A percentile compares a stretch with the other conserved stretches of the same genome.
Conservation (phyloP, 2,329 filamentous ascomycete genomes). For the Emydomyces testavorans region DNA sequence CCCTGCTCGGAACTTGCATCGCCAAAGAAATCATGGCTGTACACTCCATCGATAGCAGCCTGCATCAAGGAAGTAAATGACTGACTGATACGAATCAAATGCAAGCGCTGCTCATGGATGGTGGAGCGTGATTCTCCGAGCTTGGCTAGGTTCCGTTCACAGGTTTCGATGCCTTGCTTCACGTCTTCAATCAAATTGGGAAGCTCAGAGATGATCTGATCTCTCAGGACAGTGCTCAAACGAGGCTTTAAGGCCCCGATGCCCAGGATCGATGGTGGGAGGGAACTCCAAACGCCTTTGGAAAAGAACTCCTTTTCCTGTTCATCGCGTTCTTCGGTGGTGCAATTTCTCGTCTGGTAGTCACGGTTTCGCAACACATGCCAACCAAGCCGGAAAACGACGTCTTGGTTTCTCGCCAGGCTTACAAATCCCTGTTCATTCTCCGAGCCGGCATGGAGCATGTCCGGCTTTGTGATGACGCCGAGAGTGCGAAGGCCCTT, state of each 20-base stretch:
- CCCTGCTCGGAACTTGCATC: slow-evolving; percentile 18
- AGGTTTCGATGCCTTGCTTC: slow-evolving; percentile 23
- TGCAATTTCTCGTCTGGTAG: slow-evolving; percentile 13
- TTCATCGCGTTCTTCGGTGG: slow-evolving; percentile 16
- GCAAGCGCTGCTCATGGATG: slow-evolving; percentile 40
- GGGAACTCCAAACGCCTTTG: slow-evolving; percentile 17
- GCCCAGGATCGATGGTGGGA: slow-evolving; percentile 17
- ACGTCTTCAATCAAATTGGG: slow-evolving; percentile 21
- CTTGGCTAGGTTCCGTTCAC: slow-evolving; percentile 30
- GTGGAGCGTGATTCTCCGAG: slow-evolving; percentile 34
- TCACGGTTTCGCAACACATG: slow-evolving; percentile 22
- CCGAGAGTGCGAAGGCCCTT: slow-evolving; percentile 24
- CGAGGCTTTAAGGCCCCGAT: slow-evolving; percentile 19
- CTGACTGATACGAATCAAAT: slow-evolving; percentile 30
- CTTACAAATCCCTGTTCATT: slow-evolving; percentile 19
- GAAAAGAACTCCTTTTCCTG: slow-evolving; percentile 21
- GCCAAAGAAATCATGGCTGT: slow-evolving; percentile 27
- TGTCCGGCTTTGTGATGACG: slow-evolving; percentile 28
- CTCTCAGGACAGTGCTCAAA: slow-evolving; percentile 21
- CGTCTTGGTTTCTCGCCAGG: slow-evolving; percentile 21
- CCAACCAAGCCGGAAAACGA: slow-evolving; percentile 22
- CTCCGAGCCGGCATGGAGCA: slow-evolving; percentile 19
- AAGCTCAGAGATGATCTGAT: slow-evolving; percentile 22
- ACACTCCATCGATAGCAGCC: slow-evolving; percentile 26
- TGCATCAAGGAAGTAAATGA: slow-evolving; percentile 29